Conservation (phyloP, 1,284 basidiomycete species). For the Cutaneotrichosporon spelunceum region DNA sequence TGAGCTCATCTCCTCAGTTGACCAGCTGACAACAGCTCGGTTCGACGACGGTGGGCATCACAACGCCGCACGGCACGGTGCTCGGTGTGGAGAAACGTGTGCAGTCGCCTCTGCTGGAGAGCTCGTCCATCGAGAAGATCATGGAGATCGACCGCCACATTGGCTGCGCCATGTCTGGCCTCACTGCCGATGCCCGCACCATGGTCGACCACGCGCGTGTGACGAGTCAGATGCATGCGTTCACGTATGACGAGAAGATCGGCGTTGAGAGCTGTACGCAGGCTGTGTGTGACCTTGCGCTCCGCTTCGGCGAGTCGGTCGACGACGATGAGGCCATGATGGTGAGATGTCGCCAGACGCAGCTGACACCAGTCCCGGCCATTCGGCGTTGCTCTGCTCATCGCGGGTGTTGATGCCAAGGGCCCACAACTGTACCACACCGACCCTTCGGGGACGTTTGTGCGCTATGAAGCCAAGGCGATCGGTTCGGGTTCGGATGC, state of each 20-base stretch:
- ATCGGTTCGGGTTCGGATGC: conserved; percentile 98
- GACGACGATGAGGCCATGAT: conserved; percentile 99
- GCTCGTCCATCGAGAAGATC: conserved; percentile 97
- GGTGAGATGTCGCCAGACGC: conserved; percentile 47
- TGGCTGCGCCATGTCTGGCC: conserved; percentile 96
- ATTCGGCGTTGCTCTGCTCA: conserved; percentile 95
- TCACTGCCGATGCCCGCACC: conserved; percentile 96
- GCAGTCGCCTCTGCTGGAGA: conserved; percentile 92
- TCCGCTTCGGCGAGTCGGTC: conserved; percentile 97
- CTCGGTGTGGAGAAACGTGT: conserved; percentile 98
- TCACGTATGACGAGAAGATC: conserved; percentile 96
- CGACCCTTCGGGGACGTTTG: conserved; percentile 98
- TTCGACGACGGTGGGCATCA: conserved; percentile 93
- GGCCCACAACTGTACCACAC: conserved; percentile 98
- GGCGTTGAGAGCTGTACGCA: conserved; percentile 96
- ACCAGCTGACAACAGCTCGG: conserved; percentile 65
- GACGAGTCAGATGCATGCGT: conserved; percentile 90
- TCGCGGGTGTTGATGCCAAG: conserved; percentile 93
- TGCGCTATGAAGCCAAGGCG: conserved; percentile 95
- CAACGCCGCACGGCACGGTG: conserved; percentile 81
- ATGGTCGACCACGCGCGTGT: conserved; percentile 99
- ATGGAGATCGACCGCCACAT: conserved; percentile 98
- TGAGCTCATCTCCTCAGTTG: conserved; percentile 46
- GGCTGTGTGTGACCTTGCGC: conserved; percentile 94
- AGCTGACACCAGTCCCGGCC: conserved; percentile 69